These are phyloP conservation scores for Phialophora macrospora DNA, from an alignment of 2,329 filamentous ascomycete species.

Conservation along the genomic window DNA sequence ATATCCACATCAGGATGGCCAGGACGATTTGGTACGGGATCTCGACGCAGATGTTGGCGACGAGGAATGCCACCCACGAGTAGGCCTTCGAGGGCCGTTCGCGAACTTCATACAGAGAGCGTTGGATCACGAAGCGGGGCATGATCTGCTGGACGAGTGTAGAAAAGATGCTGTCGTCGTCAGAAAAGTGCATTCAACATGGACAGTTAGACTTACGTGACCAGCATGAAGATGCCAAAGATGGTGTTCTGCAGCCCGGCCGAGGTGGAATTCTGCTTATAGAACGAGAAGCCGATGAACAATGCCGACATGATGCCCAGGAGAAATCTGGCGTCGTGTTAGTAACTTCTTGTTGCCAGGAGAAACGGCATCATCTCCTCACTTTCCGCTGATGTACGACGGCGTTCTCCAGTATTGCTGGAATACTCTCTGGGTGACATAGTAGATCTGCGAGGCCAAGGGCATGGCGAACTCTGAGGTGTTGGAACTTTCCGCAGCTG, in stretches of 20 bases:
- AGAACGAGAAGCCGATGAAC: conserved; percentile 66
- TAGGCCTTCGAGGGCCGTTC: conserved; percentile 76
- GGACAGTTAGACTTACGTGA: conserved; percentile 40
- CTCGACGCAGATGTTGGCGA: conserved; percentile 70
- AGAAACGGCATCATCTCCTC: conserved; percentile 59
- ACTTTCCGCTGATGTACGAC: conserved; percentile 65
- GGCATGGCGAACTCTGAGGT: conserved; percentile 75
- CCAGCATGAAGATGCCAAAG: conserved; percentile 73
- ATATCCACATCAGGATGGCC: conserved; percentile 68
- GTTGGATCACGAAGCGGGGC: conserved; percentile 71
- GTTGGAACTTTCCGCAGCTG: conserved; percentile 46
- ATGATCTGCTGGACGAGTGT: conserved; percentile 52
- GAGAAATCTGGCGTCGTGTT: conserved; percentile 63
- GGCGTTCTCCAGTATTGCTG: conserved; percentile 86
- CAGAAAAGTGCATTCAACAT: neutral
- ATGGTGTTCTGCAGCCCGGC: conserved; percentile 73
- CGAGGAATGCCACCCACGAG: conserved; percentile 72
- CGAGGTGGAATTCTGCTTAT: conserved; percentile 66
- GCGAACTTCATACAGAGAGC: conserved; percentile 69
- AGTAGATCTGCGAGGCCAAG: conserved; percentile 67
- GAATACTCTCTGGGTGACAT: conserved; percentile 75
- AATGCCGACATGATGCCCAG: conserved; percentile 58
- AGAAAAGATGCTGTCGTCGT: conserved; percentile 56
- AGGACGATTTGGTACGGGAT: conserved; percentile 71
- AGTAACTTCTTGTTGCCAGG: conserved; percentile 49